phyloP scores from a whole-genome alignment of 345 rosid genomes.

The Erodium maritimum region DNA sequence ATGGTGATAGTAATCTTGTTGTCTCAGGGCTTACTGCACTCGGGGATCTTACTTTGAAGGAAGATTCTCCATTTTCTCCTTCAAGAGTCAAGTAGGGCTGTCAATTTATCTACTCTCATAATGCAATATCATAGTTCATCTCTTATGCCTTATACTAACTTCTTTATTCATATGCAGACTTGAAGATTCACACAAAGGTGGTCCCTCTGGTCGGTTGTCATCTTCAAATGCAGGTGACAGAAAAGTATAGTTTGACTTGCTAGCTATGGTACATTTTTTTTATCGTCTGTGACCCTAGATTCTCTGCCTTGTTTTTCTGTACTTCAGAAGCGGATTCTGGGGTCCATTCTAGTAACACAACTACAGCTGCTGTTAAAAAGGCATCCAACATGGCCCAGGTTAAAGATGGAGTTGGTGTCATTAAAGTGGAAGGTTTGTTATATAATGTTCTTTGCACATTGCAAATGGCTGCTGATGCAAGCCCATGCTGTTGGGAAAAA shows the following conservation, averaged over 20 bases:
- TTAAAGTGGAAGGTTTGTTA: slow-evolving; percentile 1
- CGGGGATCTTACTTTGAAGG: slow-evolving; percentile 62
- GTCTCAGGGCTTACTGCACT: slow-evolving; percentile 28
- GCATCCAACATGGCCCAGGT: slow-evolving; percentile 24
- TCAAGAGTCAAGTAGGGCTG: slow-evolving; percentile 75
- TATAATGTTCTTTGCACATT: background rate
- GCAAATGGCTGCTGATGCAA: too few relatives aligned
- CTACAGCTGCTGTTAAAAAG: slow-evolving; percentile 28
- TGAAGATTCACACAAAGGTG: slow-evolving; percentile 66
- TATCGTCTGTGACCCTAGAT: background rate
- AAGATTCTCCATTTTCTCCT: slow-evolving; percentile 74
- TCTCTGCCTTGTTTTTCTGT: too few relatives aligned
- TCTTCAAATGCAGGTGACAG: slow-evolving; percentile 32
- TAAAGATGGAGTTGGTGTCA: slow-evolving; percentile 26
- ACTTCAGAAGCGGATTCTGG: slow-evolving; percentile 31
- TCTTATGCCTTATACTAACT: slow-evolving; percentile 7
- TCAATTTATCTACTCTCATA: slow-evolving; percentile 12
- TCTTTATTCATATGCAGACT: slow-evolving; percentile 33
- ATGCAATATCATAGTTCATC: slow-evolving; percentile 10
- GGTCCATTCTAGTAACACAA: slow-evolving; percentile 23
- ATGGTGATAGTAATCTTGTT: slow-evolving; percentile 9
- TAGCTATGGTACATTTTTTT: background rate
- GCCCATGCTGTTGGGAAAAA: too few relatives aligned
- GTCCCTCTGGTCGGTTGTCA: slow-evolving; percentile 32
- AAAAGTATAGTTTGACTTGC: background rate